Evolutionary conservation across 2,329 filamentous ascomycete genomes (phyloP), one percentile per base, ranked within the genome.

Genomic region (Colletotrichum sp.): DNA sequence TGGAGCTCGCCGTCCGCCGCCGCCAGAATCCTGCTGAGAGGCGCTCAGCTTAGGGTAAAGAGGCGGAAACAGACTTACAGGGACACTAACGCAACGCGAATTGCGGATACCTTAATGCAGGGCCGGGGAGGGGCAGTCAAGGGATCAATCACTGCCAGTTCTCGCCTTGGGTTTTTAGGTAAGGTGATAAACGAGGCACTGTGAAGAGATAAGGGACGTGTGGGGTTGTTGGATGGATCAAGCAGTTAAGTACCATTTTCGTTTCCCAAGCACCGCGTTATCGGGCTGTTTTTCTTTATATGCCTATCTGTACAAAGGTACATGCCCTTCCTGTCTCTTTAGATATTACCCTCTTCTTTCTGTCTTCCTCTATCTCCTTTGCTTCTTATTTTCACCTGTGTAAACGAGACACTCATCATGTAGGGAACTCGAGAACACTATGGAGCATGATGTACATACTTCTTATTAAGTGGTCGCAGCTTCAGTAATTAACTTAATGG

Each of bases 1-100:
- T 72, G 69, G 73, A 75, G 73, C 73, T 72, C 73, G 73, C 73
- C 69, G 73, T 43, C 24, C 48, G 36, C 72, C 72, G 72, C 61
- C 58, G 24, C 38, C n/a, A n/a, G 16, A 24, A 18, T 26, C 16
- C 28, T 59, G 66, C 48, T 38, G 18, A 24, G 48, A 14, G 16
- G 28, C 28, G 38, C 38, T 48, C 38, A 48, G 26, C 30, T 68
- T 58, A 68, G 65, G 48, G 52, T 56, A 66, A 34, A 30, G 56
- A n/a, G 14, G 28, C 26, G 34, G 32, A 61, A 32, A 32, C 32
- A 63, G 26, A 28, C 24, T 34, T 21, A 61, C 58, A 26, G 24
- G 55, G 21, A 28, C 21, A 58, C 58, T 32, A 30, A 61, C 18
- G 58, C 58, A 61, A 30, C 55, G 7, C 24, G 14, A 58, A 28